phyloP scores from a whole-genome alignment of 2,329 filamentous ascomycete species.

The Scedosporium boydii region DNA sequence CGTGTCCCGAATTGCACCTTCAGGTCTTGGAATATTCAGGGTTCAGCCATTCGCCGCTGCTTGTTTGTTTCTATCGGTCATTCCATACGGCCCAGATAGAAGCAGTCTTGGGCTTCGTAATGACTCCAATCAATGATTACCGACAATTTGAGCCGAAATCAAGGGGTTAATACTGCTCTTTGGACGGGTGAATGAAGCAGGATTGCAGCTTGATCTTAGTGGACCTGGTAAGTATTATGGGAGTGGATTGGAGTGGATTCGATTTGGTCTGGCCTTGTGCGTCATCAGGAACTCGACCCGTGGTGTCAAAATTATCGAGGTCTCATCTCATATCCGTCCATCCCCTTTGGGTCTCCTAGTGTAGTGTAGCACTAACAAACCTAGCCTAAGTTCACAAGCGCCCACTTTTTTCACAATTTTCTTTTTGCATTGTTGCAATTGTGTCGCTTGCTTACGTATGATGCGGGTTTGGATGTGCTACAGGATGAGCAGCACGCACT shows the following conservation, averaged over 20 bases:
- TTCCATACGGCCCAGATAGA: neutral
- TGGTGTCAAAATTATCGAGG: neutral
- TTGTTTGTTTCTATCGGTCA: no score
- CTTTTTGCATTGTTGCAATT: neutral
- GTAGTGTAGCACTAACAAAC: neutral
- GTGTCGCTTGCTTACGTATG: neutral
- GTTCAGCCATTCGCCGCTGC: no score
- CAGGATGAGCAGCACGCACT: neutral
- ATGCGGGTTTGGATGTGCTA: neutral
- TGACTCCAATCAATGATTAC: neutral
- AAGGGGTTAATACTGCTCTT: neutral
- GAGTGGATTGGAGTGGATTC: neutral
- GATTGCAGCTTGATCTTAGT: neutral
- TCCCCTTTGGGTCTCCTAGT: neutral
- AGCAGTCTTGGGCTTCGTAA: neutral
- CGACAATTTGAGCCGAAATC: neutral
- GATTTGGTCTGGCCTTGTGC: neutral
- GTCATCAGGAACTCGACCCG: neutral
- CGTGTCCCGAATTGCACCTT: no score
- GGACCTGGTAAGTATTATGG: neutral
- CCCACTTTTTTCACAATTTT: neutral
- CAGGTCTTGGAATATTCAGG: no score
- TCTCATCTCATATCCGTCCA: neutral
- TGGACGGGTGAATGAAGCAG: neutral
- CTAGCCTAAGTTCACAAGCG: neutral